Conservation (phyloP, 129 eudicot genomes). For the Artemisia argyi region DNA sequence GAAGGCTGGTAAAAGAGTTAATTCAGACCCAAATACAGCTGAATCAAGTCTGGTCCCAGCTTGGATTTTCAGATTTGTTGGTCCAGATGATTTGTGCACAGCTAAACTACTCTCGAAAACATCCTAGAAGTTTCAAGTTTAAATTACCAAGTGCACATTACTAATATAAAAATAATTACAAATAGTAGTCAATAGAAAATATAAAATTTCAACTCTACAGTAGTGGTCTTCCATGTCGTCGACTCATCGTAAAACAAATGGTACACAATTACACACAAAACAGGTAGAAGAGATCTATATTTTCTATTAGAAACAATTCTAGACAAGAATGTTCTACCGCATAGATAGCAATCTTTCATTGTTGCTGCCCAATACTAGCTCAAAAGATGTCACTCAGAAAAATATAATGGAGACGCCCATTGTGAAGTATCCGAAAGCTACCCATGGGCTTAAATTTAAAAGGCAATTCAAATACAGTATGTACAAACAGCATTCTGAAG, state of each 20-base stretch:
- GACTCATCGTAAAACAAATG: conserved; percentile 16
- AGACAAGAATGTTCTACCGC: conserved; percentile 23
- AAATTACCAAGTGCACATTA: not conserved
- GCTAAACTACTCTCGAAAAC: not conserved
- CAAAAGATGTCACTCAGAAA: conserved; percentile 39
- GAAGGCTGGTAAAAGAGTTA: too few species aligned
- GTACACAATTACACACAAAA: conserved; percentile 13
- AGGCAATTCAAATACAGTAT: not conserved
- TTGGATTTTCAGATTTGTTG: not conserved
- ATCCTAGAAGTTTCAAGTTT: not conserved
- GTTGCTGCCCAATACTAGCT: conserved; percentile 1
- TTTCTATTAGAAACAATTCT: conserved; percentile 13
- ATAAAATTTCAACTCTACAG: not conserved
- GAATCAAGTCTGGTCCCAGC: not conserved
- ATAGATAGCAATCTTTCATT: conserved; percentile 22
- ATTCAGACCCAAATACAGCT: not conserved
- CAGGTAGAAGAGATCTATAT: conserved; percentile 8
- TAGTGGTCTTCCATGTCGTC: not conserved
- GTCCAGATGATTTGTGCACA: not conserved
- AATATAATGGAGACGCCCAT: conserved; percentile 94
- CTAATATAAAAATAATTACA: not conserved
- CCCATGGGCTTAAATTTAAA: conserved; percentile 71
- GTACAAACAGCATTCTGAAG: not conserved
- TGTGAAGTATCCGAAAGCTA: conserved; percentile 83
- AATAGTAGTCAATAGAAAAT: not conserved